Evolutionary conservation across 78 protist genomes (phyloP).

Genomic region (Dictyostelium capitatum): DNA sequence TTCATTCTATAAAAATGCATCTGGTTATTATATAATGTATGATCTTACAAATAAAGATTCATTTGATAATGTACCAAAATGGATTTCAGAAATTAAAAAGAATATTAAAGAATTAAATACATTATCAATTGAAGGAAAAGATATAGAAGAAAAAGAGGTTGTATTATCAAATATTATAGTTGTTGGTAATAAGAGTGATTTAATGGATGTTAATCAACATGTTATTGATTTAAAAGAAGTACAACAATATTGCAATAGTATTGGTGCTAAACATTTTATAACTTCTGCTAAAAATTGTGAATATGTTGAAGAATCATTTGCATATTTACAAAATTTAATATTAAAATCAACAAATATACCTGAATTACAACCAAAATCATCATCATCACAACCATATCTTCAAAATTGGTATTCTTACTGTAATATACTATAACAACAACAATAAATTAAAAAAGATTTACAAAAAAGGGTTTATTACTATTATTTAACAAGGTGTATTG

Average conservation of each 20-base stretch:
- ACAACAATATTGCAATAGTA: background rate
- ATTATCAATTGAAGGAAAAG: no score
- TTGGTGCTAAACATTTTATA: background rate
- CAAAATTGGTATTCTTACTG: background rate
- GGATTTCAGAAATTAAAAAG: background rate
- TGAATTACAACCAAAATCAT: background rate
- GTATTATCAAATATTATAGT: background rate
- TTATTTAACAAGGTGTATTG: background rate
- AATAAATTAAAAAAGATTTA: background rate
- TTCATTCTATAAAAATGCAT: background rate
- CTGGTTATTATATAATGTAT: background rate
- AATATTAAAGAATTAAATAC: background rate
- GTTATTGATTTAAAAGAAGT: background rate
- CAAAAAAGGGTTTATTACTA: background rate
- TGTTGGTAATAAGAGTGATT: background rate
- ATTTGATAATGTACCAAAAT: background rate
- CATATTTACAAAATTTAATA: background rate
- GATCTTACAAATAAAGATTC: background rate
- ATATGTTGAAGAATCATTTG: background rate
- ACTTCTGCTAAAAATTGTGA: background rate
- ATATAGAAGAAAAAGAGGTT: background rate
- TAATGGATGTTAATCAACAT: background rate
- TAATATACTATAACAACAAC: background rate
- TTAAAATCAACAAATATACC: background rate
- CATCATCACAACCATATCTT: background rate